These are phyloP conservation scores for Fusarium sp. DNA, from an alignment of 2,329 filamentous ascomycete species.

Conservation along the genomic window DNA sequence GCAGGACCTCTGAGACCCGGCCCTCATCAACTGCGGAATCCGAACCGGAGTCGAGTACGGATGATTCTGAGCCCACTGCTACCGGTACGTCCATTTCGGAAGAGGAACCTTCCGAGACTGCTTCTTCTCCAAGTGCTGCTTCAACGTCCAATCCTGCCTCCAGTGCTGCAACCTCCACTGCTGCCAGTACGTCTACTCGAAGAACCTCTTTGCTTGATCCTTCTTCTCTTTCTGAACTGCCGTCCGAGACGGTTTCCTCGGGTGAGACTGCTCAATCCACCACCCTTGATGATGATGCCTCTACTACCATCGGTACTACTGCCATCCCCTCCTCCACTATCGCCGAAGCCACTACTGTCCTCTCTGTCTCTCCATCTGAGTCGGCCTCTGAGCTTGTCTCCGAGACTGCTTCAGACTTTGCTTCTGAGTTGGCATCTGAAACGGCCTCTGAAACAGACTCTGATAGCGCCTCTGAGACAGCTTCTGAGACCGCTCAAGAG, in stretches of 20 bases:
- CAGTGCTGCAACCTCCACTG: constrained; percentile 41
- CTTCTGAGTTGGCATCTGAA: constrained; percentile 21
- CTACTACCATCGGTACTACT: constrained; percentile 29
- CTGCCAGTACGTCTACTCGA: constrained; percentile 50
- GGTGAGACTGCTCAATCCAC: constrained; percentile 40
- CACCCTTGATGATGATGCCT: constrained; percentile 30
- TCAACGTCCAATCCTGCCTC: constrained; percentile 44
- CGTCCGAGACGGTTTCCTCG: constrained; percentile 44
- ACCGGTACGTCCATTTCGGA: constrained; percentile 47
- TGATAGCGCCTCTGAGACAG: constrained; percentile 3
- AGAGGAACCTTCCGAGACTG: constrained; percentile 43
- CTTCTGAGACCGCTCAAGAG: constrained; percentile 19
- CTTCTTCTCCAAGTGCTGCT: constrained; percentile 45
- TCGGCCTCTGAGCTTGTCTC: constrained; percentile 10
- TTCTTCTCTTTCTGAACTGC: constrained; percentile 46
- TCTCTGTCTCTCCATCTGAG: constrained; percentile 21
- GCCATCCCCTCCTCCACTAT: constrained; percentile 22
- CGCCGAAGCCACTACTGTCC: constrained; percentile 12
- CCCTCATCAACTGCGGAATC: constrained; percentile 26
- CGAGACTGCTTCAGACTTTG: neutral
- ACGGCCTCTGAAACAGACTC: neutral
- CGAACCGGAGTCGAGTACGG: constrained; percentile 32
- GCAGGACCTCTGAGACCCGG: constrained; percentile 19
- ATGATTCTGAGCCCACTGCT: constrained; percentile 44
- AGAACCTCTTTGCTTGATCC: constrained; percentile 45